A percentile compares a stretch with the other conserved stretches of the same genome.
phyloP scores from a whole-genome alignment of 306 rosid species.

The Gynostemma pentaphyllum region DNA sequence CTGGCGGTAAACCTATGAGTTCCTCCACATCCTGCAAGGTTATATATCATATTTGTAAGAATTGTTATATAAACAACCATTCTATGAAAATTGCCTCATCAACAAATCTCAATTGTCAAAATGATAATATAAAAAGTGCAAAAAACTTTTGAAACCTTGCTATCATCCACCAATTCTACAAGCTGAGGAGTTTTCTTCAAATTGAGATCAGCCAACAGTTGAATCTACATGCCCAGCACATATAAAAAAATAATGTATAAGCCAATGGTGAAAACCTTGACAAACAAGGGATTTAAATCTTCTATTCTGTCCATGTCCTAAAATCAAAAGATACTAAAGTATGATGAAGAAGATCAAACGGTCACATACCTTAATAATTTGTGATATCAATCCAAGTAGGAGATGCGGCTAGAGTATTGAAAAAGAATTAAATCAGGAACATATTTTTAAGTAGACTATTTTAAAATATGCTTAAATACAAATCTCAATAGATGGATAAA shows the following conservation, averaged over 20 bases:
- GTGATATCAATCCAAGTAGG: slow-evolving; percentile 90
- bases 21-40: slow-evolving; percentile 89
- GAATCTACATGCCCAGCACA: slow-evolving; percentile 61
- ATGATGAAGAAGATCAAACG: slow-evolving; percentile 5
- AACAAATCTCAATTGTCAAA: not conserved
- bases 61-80: not conserved
- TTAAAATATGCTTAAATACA: slow-evolving; percentile 3
- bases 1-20: slow-evolving; percentile 87
- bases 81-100: not conserved
- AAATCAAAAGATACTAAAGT: not conserved
- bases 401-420: slow-evolving; percentile 64
- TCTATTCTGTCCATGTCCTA: not conserved
- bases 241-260: slow-evolving; percentile 13
- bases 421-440: slow-evolving; percentile 11
- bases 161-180: slow-evolving; percentile 90
- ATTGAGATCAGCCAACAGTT: slow-evolving; percentile 86
- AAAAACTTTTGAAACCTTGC: slow-evolving; percentile 36
- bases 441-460: slow-evolving; percentile 4
- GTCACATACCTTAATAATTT: slow-evolving; percentile 72
- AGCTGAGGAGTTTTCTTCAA: slow-evolving; percentile 99
- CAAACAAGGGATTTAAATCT: slow-evolving; percentile 9
- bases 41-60: not conserved
- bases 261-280: slow-evolving; percentile 7
- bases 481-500: slow-evolving; percentile 6
- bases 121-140: not conserved